Evolutionary conservation across 2,329 filamentous ascomycete genomes (phyloP), one percentile per base, ranked within the genome.

Genomic region (Didymella sp.): DNA sequence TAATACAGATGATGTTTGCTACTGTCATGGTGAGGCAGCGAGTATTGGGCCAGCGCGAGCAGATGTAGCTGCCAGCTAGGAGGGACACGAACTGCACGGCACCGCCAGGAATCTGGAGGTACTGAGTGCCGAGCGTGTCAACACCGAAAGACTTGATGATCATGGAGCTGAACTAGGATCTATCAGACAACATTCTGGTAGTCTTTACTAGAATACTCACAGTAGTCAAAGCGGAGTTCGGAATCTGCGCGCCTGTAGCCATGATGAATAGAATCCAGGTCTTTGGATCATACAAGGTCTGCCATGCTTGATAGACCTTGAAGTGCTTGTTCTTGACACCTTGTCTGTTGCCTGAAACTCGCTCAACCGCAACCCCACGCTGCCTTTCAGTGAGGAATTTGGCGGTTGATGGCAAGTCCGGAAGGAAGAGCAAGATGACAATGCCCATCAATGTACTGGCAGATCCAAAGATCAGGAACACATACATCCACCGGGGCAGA

Each of bases 81-180:
- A 79, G 69, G 0, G 76, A 67, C 2, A 78, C 52, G 13, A 79
- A 73, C 27, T 78, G 75, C 4, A 78, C 68, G 3, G 76, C 77
- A 19, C 84, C 84, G 15, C 84, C 84, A 0, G 85, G 84, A 51
- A 87, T 87, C 59, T 86, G 83, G 9, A 87, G 80, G 56, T 85
- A 85, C 57, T 85, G 83, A 85, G 95, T 46, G 95, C 95, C 2
- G 90, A 98, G 76, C 84, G 92, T 42, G 87, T 98, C 78, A 96
- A 98, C 66, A 91, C 91, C 19, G 91, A 98, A 77, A 90, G 79
- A 79, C n/a, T 73, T 72, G 49, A 83, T 77, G 49, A 83, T 80
- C 17, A 82, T 74, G 11, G 78, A 80, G 1, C 76, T 78, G 60
- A 83, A 82, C 69, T 78, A 51, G 17, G 21, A 2, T 13, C 17